phyloP scores from a whole-genome alignment of 345 rosid species.

The Luvunga scandens region DNA sequence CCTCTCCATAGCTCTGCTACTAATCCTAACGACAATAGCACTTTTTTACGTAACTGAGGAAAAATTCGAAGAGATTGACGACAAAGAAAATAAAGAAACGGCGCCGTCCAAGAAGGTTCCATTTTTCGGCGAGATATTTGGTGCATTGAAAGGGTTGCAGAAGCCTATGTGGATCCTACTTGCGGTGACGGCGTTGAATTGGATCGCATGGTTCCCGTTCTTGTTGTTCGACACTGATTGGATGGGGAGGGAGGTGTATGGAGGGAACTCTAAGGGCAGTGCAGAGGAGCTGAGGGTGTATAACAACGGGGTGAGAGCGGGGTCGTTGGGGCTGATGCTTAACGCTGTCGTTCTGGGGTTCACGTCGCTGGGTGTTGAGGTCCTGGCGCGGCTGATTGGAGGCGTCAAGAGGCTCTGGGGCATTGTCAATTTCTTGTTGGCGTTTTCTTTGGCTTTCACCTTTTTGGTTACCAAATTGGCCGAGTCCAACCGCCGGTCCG shows the following conservation, averaged over 20 bases:
- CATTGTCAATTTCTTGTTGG: conserved; percentile 59
- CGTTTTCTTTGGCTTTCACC: conserved; percentile 52
- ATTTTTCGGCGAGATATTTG: conserved; percentile 38
- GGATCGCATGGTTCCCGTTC: conserved; percentile 95
- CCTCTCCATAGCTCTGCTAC: conserved; percentile 55
- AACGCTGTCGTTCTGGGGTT: conserved; percentile 72
- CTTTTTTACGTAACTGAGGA: conserved; percentile 45
- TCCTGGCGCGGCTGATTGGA: conserved; percentile 38
- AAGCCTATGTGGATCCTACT: conserved; percentile 76
- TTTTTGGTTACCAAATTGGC: conserved; percentile 61
- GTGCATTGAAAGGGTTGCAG: conserved; percentile 48
- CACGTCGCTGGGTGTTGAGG: conserved; percentile 57
- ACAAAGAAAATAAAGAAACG: neutral
- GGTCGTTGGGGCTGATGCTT: conserved; percentile 77
- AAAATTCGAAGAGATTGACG: neutral
- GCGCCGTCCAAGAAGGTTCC: conserved; percentile 1
- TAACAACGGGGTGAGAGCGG: conserved; percentile 68
- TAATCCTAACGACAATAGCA: conserved; percentile 38
- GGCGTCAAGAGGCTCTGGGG: conserved; percentile 73
- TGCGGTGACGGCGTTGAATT: conserved; percentile 72
- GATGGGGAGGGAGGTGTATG: conserved; percentile 93
- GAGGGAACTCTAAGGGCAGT: conserved; percentile 50
- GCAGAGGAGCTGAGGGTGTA: conserved; percentile 32
- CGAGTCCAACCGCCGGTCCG: conserved; percentile 35
- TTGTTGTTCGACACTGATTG: conserved; percentile 81